Conservation (phyloP, 352 stramenopile species). For the Pythium myriotylum region DNA sequence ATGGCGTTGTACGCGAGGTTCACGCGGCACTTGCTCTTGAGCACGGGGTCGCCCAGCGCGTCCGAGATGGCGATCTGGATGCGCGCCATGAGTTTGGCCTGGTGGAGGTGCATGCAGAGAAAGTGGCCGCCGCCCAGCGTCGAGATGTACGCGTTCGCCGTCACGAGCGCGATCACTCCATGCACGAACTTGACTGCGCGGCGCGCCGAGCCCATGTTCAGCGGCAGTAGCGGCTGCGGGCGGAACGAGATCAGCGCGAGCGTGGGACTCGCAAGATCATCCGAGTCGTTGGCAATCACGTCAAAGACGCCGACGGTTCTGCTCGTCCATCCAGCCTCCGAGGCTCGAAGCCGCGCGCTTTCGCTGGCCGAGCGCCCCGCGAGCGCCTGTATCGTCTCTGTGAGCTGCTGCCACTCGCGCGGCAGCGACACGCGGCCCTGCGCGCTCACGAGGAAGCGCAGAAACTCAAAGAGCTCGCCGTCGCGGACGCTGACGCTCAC, state of each 20-base stretch:
- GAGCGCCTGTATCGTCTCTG: background rate
- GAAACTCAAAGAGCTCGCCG: constrained; percentile 21
- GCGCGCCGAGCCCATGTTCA: constrained; percentile 67
- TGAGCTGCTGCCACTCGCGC: constrained; percentile 3
- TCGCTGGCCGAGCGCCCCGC: background rate
- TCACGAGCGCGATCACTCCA: constrained; percentile 73
- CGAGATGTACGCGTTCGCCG: constrained; percentile 84
- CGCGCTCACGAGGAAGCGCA: constrained; percentile 8
- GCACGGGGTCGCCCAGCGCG: constrained; percentile 67
- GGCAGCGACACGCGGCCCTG: background rate
- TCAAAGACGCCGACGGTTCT: constrained; percentile 4
- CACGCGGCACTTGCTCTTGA: constrained; percentile 83
- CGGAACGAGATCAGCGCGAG: constrained; percentile 55
- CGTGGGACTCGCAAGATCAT: too few relatives aligned
- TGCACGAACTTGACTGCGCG: constrained; percentile 70
- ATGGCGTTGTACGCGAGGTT: constrained; percentile 84
- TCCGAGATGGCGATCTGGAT: constrained; percentile 81
- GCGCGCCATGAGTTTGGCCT: constrained; percentile 73
- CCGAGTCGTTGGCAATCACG: too few relatives aligned
- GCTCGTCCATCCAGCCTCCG: background rate
- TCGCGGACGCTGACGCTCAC: constrained; percentile 23
- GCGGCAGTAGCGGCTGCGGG: constrained; percentile 42
- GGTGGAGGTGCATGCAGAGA: constrained; percentile 69
- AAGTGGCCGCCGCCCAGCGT: constrained; percentile 83
- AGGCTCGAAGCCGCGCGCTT: too few relatives aligned